phyloP scores from a whole-genome alignment of 495 filamentous ascomycete species.

The Tuber indicum region DNA sequence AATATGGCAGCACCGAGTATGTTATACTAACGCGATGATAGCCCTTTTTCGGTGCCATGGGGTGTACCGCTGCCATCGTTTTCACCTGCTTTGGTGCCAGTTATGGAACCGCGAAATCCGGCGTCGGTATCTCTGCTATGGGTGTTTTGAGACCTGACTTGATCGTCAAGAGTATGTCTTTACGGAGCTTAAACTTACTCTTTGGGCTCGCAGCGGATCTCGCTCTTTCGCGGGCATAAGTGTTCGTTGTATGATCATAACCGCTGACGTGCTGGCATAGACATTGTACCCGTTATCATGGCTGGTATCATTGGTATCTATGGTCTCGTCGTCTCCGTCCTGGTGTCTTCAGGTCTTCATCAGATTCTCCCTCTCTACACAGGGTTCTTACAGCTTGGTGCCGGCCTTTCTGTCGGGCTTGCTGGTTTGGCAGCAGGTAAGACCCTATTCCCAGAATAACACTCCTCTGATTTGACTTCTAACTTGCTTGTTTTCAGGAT shows the following conservation, averaged over 20 bases:
- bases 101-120: slow-evolving; percentile 98
- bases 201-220: neutral
- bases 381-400: slow-evolving; percentile 94
- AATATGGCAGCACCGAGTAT: slow-evolving; percentile 37
- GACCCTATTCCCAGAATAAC: slow-evolving; percentile 23
- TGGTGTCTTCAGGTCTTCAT: slow-evolving; percentile 85
- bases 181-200: slow-evolving; percentile 8
- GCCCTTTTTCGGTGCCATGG: slow-evolving; percentile 99
- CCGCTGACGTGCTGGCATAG: slow-evolving; percentile 47
- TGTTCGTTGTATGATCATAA: neutral
- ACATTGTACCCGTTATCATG: slow-evolving; percentile 99
- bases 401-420: slow-evolving; percentile 91
- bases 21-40: slow-evolving; percentile 44
- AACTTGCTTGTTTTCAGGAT: slow-evolving; percentile 47
- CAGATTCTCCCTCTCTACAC: slow-evolving; percentile 84
- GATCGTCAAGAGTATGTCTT: slow-evolving; percentile 92
- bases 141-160: slow-evolving; percentile 95
- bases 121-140: slow-evolving; percentile 97
- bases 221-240: neutral
- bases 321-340: slow-evolving; percentile 94
- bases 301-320: slow-evolving; percentile 99
- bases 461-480: neutral
- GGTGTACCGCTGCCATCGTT: slow-evolving; percentile 95
- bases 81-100: slow-evolving; percentile 98
- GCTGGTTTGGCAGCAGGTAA: slow-evolving; percentile 92